Evolutionary conservation across 2,329 filamentous ascomycete genomes (phyloP), one percentile per base, ranked within the genome.

Genomic region (Orbilia brochopaga): DNA sequence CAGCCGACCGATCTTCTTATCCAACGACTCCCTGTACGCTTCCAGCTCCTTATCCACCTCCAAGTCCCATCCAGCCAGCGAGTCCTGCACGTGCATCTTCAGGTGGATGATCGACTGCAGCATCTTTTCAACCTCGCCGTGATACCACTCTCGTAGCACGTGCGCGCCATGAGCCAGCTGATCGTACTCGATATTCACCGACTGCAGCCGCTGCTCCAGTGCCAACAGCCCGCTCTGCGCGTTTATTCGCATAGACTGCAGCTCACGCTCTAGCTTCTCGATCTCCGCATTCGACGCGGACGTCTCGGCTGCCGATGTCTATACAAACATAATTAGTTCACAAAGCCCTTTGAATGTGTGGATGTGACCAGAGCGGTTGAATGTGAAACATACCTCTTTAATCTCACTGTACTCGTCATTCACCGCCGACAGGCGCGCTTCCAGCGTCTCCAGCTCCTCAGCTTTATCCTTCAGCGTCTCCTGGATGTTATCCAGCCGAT

Each of bases 91-190:
- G 78, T 97, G 92, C 74, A 99, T 90, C 82, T 99, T 99, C 86
- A 99, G 97, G 78, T 95, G 92, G 82, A 97, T 96, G 73, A 97
- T 90, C 78, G 97, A 92, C 81, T 97, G 96, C 70, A 99, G 82
- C 86, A 97, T 96, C 76, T 88, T 89, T 81, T 97, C 94, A 77
- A 97, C 91, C 79, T 97, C 92, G 0, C 92, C 96, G 79, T 99
- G 94, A n/a, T 99, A 84, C 79, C 97, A 92, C 79, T 99, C 94
- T n/a, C 94, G 87, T 23, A 97, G 84, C 0, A 90, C 83, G 74
- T 91, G 91, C 53, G 91, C 91, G 32, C 87, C 86, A 61, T 96
- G 85, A n/a, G 90, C 91, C 53, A 97, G 82, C 78, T 97, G 92
- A 78, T 97, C 93, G 78, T 96, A 95, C 90, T 97, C 92, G 76